These are phyloP conservation scores for Tarenaya hassleriana DNA, from an alignment of 345 rosid species.

Conservation along the genomic window DNA sequence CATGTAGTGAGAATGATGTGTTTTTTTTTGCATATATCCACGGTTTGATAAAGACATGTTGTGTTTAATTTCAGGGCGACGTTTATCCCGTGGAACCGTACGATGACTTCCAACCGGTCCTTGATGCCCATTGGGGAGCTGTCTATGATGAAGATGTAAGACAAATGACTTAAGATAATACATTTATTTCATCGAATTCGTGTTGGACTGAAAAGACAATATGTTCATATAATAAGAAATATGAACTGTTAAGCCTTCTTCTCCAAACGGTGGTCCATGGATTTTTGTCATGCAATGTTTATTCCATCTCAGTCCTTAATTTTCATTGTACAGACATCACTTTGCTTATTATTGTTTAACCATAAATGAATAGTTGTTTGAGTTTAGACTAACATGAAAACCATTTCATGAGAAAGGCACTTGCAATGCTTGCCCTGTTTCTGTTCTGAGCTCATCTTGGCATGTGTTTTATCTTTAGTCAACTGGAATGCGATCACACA, in stretches of 20 bases:
- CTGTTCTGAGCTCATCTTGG: too few species aligned
- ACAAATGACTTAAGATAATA: conserved; percentile 5
- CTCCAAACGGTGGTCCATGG: too few species aligned
- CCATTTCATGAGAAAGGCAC: too few species aligned
- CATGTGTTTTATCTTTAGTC: conserved; percentile 32
- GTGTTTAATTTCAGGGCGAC: conserved; percentile 55
- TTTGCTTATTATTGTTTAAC: too few species aligned
- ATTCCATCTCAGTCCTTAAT: too few species aligned
- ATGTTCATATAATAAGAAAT: background rate
- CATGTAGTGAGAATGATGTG: too few species aligned
- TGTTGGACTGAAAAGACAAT: background rate
- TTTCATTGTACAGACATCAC: too few species aligned
- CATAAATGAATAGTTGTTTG: too few species aligned
- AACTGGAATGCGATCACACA: conserved; percentile 55
- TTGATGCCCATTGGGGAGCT: conserved; percentile 96
- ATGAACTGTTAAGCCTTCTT: background rate
- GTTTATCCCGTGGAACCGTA: conserved; percentile 88
- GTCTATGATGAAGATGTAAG: conserved; percentile 88
- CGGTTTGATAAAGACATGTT: background rate
- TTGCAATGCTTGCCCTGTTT: too few species aligned
- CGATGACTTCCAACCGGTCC: conserved; percentile 55
- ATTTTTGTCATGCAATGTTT: too few species aligned
- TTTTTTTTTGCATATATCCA: too few species aligned
- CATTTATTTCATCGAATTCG: background rate
- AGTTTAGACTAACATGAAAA: too few species aligned